These are phyloP conservation scores for Helichrysum umbraculigerum DNA, from an alignment of 129 eudicot genomes.

Conservation along the genomic window DNA sequence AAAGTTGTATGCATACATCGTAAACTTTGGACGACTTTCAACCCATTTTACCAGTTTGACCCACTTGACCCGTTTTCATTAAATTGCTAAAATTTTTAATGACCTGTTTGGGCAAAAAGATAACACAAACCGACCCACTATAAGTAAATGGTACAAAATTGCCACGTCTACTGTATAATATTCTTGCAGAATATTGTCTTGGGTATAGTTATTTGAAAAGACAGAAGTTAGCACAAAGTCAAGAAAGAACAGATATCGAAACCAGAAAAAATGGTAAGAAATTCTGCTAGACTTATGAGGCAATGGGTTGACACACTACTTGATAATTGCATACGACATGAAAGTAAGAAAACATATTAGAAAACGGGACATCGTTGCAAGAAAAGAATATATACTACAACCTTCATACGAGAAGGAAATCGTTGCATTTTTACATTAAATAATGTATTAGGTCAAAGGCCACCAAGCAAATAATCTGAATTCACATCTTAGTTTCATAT, in stretches of 20 bases:
- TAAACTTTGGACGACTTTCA: not conserved
- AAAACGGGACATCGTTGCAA: no score
- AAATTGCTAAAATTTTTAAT: no score
- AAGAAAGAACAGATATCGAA: not conserved
- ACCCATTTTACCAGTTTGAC: not conserved
- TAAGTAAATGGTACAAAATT: not conserved
- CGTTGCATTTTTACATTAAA: no score
- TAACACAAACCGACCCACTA: not conserved
- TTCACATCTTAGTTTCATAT: no score
- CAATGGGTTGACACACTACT: not conserved
- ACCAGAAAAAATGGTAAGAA: not conserved
- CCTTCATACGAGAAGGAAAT: no score
- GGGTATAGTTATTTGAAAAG: no score
- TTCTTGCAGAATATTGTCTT: not conserved
- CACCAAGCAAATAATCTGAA: no score
- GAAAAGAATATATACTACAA: no score
- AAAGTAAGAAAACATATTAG: not conserved
- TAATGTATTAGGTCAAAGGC: no score
- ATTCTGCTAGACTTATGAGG: not conserved
- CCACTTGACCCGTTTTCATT: not conserved
- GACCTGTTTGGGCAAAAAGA: not conserved
- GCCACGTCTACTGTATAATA: not conserved
- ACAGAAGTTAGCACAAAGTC: no score
- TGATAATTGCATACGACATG: not conserved
- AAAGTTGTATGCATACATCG: not conserved